Evolutionary conservation across 164 flowering plant species (phyloP).

Genomic region (Stephania cephalantha): DNA sequence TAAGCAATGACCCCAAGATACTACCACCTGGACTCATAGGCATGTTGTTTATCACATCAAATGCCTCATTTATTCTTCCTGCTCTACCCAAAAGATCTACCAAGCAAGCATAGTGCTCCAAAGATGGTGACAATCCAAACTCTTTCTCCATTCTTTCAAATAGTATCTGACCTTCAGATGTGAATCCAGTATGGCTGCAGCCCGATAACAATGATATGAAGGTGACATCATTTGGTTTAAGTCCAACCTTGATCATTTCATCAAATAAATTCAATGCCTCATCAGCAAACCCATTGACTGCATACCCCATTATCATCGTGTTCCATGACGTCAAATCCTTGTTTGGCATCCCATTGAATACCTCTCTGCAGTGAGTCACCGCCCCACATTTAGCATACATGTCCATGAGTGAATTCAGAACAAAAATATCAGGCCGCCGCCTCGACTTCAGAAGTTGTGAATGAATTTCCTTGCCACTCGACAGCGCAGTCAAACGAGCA

Average conservation of each 20-base stretch:
- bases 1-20: background rate
- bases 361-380: background rate
- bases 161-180: background rate
- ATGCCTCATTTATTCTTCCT: background rate
- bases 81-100: constrained; percentile 1
- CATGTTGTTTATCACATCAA: background rate
- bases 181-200: constrained; percentile 1
- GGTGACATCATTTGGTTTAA: constrained; percentile 1
- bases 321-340: constrained; percentile 1
- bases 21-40: background rate
- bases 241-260: background rate
- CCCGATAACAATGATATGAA: background rate
- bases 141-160: constrained; percentile 1
- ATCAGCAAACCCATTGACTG: background rate
- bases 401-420: background rate
- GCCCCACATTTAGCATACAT: constrained; percentile 2
- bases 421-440: background rate
- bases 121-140: background rate
- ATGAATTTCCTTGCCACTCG: constrained; percentile 3
- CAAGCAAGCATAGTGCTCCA: constrained; percentile 2
- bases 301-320: background rate
- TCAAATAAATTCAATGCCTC: constrained; percentile 1
- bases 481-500: background rate
- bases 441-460: background rate
- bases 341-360: background rate